These are phyloP conservation scores for Schwanniomyces pseudopolymorphus DNA, from an alignment of 805 yeast genomes.

Conservation along the genomic window DNA sequence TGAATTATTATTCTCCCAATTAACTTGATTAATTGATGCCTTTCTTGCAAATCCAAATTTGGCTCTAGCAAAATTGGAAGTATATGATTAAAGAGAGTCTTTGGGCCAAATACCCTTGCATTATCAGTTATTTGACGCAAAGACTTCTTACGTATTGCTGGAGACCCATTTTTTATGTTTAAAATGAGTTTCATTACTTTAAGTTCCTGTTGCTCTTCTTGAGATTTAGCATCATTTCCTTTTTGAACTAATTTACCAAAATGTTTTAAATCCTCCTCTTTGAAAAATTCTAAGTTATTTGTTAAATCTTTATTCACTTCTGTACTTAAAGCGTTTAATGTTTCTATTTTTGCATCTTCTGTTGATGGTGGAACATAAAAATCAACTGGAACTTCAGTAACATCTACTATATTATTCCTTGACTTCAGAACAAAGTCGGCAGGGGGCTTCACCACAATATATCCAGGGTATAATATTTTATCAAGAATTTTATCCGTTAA, in stretches of 20 bases:
- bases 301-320: constrained; percentile 56
- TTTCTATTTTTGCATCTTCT: constrained; percentile 15
- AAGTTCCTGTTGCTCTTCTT: constrained; percentile 58
- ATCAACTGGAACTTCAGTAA: constrained; percentile 21
- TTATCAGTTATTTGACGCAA: constrained; percentile 64
- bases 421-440: constrained; percentile 35
- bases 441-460: constrained; percentile 45
- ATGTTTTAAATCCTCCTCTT: constrained; percentile 67
- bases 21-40: constrained; percentile 78
- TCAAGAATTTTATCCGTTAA: constrained; percentile 49
- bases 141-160: constrained; percentile 64
- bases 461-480: constrained; percentile 53
- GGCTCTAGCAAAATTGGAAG: constrained; percentile 76
- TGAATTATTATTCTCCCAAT: constrained; percentile 66
- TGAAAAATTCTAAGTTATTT: constrained; percentile 67
- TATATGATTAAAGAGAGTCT: constrained; percentile 63
- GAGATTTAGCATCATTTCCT: constrained; percentile 26
- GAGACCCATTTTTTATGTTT: constrained; percentile 76
- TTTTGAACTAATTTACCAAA: constrained; percentile 56
- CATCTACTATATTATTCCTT: constrained; percentile 30
- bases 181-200: constrained; percentile 63
- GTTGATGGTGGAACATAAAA: constrained; percentile 57
- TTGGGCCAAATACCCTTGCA: constrained; percentile 68
- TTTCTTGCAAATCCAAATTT: constrained; percentile 73
- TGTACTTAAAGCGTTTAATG: constrained; percentile 18